Conservation (phyloP, 352 stramenopile genomes). For the Globisporangium echinulatum region DNA sequence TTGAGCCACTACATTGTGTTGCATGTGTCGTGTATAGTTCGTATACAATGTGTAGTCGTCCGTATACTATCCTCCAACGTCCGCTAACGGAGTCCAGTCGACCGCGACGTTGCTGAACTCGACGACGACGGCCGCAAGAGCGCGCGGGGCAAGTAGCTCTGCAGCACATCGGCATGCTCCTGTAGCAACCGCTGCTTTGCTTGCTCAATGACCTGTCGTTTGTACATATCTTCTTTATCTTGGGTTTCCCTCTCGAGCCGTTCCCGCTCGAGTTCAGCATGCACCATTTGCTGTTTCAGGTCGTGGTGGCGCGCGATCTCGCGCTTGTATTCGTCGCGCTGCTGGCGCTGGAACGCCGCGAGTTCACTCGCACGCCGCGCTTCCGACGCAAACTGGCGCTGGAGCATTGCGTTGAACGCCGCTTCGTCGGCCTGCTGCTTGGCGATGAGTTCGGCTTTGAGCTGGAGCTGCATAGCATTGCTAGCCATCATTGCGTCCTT, state of each 20-base stretch:
- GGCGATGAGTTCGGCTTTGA: slow-evolving; percentile 50
- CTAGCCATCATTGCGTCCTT: slow-evolving; percentile 85
- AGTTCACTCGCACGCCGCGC: slow-evolving; percentile 62
- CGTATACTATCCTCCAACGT: too few relatives aligned
- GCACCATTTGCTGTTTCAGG: slow-evolving; percentile 71
- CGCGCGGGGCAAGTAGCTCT: slow-evolving; percentile 62
- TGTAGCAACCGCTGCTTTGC: slow-evolving; percentile 78
- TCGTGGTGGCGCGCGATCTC: slow-evolving; percentile 46
- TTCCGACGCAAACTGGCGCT: slow-evolving; percentile 55
- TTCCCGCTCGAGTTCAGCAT: slow-evolving; percentile 72
- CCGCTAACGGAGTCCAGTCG: too few relatives aligned
- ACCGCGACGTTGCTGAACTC: too few relatives aligned
- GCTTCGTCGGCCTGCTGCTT: slow-evolving; percentile 58
- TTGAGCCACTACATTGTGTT: too few relatives aligned
- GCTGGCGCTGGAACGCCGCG: slow-evolving; percentile 43
- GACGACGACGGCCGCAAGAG: slow-evolving; percentile 25
- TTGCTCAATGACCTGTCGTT: slow-evolving; percentile 76
- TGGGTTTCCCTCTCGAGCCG: slow-evolving; percentile 52
- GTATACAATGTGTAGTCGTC: too few relatives aligned
- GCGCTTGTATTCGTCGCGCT: slow-evolving; percentile 63
- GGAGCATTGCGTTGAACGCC: slow-evolving; percentile 64
- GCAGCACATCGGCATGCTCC: slow-evolving; percentile 78
- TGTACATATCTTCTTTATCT: slow-evolving; percentile 76
- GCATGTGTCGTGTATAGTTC: too few relatives aligned
- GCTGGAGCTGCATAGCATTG: slow-evolving; percentile 63